phyloP scores from a whole-genome alignment of 2,329 filamentous ascomycete species.

The Colletotrichum incanum region DNA sequence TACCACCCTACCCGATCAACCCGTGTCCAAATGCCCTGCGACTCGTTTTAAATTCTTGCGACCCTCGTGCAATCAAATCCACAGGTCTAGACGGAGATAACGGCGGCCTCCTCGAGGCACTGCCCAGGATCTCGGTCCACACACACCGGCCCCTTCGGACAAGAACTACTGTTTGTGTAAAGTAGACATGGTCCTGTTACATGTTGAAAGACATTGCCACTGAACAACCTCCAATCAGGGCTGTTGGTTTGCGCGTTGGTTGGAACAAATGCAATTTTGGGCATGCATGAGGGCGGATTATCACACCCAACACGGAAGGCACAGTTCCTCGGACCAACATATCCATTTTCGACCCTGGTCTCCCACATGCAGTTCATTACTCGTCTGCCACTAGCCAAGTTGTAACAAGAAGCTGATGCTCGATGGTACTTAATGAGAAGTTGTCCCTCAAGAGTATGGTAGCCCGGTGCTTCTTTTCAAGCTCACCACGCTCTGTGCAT shows the following conservation, averaged over 20 bases:
- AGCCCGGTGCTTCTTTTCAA: neutral
- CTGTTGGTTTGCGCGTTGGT: neutral
- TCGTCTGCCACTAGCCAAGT: neutral
- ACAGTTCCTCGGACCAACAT: neutral
- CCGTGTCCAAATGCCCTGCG: neutral
- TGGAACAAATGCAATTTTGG: neutral
- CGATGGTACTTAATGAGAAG: neutral
- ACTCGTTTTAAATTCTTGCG: neutral
- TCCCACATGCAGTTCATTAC: neutral
- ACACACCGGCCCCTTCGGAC: neutral
- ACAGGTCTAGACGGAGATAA: neutral
- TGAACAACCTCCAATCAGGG: neutral
- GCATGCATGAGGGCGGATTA: neutral
- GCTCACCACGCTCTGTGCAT: neutral
- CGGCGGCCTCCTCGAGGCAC: neutral
- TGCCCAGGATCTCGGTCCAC: neutral
- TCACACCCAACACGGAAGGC: neutral
- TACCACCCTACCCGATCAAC: too few species aligned
- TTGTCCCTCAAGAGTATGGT: neutral
- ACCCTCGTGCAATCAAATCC: neutral
- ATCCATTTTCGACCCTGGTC: neutral
- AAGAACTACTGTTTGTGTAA: neutral
- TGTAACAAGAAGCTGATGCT: neutral
- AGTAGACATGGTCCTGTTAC: neutral
- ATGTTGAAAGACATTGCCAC: neutral